Evolutionary conservation across 2,329 filamentous ascomycete species (phyloP), one percentile per base, ranked within the genome.

Genomic region (Volutella citrinella): DNA sequence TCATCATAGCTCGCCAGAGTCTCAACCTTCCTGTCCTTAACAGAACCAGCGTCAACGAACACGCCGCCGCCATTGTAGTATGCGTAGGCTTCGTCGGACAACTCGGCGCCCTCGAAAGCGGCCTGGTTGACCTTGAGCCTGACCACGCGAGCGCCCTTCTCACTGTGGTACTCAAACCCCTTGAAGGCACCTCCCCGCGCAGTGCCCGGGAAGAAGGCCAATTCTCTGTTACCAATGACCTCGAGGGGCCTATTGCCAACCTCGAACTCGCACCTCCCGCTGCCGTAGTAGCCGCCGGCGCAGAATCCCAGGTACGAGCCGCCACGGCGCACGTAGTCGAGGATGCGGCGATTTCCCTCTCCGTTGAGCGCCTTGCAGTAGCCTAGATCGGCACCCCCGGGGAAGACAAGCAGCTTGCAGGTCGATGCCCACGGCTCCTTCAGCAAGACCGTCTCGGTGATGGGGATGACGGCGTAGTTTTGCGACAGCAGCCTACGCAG

Each of bases 61-160:
- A 95, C 80, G 5, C 93, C 90, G 1, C 93, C 93, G 1, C 93
- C 93, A 50, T 98, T 98, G 60, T 91, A 96, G 57, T 98, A 98
- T 11, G 80, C 82, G 33, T 73, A 69, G 40, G 95, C 87, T 2
- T 70, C 67, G 2, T 78, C 72, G 0, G 82, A 76, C 2, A 84
- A 57, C 5, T 65, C 63, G n/a, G n/a, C n/a, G 0, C 68, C 72
- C 1, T 64, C 60, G 40, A 94, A 78, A 0, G 70, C 67, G 3
- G 69, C 70, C 44, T 78, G 79, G 10, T 76, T 68, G 10, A 93
- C 79, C 32, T 70, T 74, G 27, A 97, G 49, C 37, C 75, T 71
- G 1, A 80, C 80, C 4, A 87, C 87, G 49, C 78, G 76, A 2
- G 93, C 87, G 2, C 93, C 93, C 27, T 68, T 78, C 64, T 98